These are phyloP conservation scores for Clarkia xantiana DNA, from an alignment of 345 rosid genomes.

Conservation along the genomic window DNA sequence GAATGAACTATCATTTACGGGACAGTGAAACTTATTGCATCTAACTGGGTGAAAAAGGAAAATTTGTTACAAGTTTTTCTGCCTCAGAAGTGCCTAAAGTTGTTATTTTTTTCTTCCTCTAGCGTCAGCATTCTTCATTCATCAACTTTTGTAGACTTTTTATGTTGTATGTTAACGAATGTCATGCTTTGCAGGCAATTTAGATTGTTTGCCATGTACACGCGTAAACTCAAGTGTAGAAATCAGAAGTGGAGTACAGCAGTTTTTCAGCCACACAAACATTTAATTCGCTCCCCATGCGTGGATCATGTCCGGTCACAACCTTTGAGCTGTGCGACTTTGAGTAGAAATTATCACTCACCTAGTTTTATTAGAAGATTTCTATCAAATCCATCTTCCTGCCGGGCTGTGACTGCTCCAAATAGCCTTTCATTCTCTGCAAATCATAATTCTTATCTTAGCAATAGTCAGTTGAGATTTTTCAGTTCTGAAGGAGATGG, in stretches of 20 bases:
- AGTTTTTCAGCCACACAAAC: conserved; percentile 31
- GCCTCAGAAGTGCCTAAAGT: too few species aligned
- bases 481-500: conserved; percentile 86
- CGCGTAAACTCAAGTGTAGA: conserved; percentile 40
- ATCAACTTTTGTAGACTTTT: too few species aligned
- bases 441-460: conserved; percentile 13
- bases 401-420: conserved; percentile 7
- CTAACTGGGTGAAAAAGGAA: too few species aligned
- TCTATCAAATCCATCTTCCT: conserved; percentile 16
- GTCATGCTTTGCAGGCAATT: conserved; percentile 11
- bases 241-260: conserved; percentile 47
- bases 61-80: too few species aligned
- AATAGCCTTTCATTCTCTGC: conserved; percentile 10
- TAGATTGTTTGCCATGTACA: conserved; percentile 41
- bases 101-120: too few species aligned
- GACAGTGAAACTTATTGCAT: too few species aligned
- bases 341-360: conserved; percentile 11
- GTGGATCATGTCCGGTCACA: conserved; percentile 19
- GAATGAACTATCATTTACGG: too few species aligned
- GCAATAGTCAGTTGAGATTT: conserved; percentile 29
- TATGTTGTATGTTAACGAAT: background rate
- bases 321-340: conserved; percentile 16
- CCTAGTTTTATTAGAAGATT: conserved; percentile 22
- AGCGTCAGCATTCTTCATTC: too few species aligned
- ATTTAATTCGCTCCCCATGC: conserved; percentile 22